Base-by-base conservation (phyloP, 2,329 filamentous ascomycete species). In the Podosphaera xanthii region DNA sequence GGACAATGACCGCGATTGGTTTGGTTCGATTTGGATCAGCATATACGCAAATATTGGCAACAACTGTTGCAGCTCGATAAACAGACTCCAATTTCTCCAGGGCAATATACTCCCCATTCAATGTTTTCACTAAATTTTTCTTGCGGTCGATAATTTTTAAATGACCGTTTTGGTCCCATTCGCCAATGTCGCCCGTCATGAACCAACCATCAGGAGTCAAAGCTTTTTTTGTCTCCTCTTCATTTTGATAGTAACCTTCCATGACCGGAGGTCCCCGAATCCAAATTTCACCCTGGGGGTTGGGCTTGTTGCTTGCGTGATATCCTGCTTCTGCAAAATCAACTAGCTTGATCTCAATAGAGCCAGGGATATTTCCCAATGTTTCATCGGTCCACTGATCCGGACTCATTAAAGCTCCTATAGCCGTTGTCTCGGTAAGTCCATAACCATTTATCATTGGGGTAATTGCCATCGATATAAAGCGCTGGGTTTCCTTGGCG, bases 51-150 rank as follows among this genome's bases (percentile, higher is more conserved):
- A 96, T 82, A 73, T 94, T 94, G 61, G 80, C 79, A 30, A 95
- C 87, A 8, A 85, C 79, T n/a, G 81, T 77, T 8, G 79, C 80
- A 53, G 87, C 83, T 62, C 90, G 84, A 74, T 96, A 97, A 59
- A 94, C 77, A 2, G 90, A 86, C 74, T 97, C 91, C 61, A 97
- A 82, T 76, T 90, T 96, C 75, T 97, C 91, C 3, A 98, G 79
- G 31, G 91, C 92, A 70, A 97, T 94, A 72, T 97, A 97, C 76
- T 97, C 91, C 65, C 91, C 91, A 61, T 90, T 89, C 64, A 87
- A 80, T 63, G 92, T 90, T 82, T 97, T 97, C 72, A 97, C 87
- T 59, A 97, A 76, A 73, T 97, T 97, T 83, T 97, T 97, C 81
- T 95, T 90, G 65, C 91, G 87, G 71, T 97, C 91, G 68, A 97